Base-by-base conservation (phyloP, 345 rosid genomes). In the Toxicodendron radicans region DNA sequence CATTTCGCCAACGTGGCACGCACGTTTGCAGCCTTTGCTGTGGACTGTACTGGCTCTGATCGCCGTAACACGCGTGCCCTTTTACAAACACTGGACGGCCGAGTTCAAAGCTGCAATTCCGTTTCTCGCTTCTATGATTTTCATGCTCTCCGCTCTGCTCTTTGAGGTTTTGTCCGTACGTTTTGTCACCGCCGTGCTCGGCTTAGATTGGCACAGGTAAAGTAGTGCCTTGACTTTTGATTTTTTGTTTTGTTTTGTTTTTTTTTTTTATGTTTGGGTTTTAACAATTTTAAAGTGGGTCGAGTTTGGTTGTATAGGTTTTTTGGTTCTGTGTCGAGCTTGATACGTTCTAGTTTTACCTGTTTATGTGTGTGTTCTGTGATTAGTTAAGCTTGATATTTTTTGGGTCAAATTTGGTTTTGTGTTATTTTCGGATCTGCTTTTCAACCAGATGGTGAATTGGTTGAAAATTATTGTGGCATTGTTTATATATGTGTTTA, bases 151-250 rank as follows among this genome's bases (percentile, higher is more conserved):
- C 10, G 83, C 92, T 73, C 86, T 95, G 51, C 94, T 95, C 73
- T 87, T 84, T 59, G 99, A 95, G 64, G 92, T 93, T 79, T 85
- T 91, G 59, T 87, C 89, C 59, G 99, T 95, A 20, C 94, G 99
- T 79, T 93, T 83, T 70, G 89, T 86, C 75, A 90, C 99, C 11
- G 94, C 93, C 51, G 94, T 93, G 64, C 98, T 93, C 58, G 98
- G 98, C 81, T 87, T 90, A 41, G 96, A 91, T 76, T 91, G 99
- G 97, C 96, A 95, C 83, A 77, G 89, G 97, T 94, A 84, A 74
- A 38, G 8, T 38, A 38, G 9, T 11, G 64, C 5, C 30, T 68
- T 57, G 7, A 13, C 43, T 38, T 38, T 38, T 38, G 9, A 60
- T 73, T 72, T 43, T 9, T 10, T 1, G 30, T 27, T 30, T 68